Percentiles rank a stretch among this genome's conserved stretches.
Conservation (phyloP, 495 filamentous ascomycete genomes). For the Melanomma pulvis-pyrius region DNA sequence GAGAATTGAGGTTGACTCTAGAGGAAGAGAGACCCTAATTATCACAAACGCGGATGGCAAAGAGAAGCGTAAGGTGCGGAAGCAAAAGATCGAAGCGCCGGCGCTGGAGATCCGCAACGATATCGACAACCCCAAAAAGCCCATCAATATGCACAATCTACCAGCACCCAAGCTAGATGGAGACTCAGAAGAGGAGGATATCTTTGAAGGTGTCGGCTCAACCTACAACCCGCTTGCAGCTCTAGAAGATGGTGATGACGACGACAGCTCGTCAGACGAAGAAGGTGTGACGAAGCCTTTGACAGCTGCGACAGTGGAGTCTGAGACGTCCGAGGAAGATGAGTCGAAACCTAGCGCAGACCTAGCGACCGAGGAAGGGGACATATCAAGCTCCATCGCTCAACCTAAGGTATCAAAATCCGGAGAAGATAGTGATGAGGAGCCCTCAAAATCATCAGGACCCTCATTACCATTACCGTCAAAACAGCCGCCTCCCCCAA, state of each 20-base stretch:
- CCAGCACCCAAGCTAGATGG: conserved; percentile 47
- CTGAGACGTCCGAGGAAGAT: conserved; percentile 1
- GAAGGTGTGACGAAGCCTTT: conserved; percentile 34
- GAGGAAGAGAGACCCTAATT: conserved; percentile 80
- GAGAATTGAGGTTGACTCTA: conserved; percentile 74
- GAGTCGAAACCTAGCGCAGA: neutral
- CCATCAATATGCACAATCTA: conserved; percentile 30
- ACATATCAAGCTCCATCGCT: neutral
- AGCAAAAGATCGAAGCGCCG: conserved; percentile 46
- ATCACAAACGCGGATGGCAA: conserved; percentile 85
- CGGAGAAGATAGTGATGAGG: neutral
- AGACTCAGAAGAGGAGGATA: conserved; percentile 67
- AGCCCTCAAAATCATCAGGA: neutral
- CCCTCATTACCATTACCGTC: neutral
- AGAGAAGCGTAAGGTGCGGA: conserved; percentile 80
- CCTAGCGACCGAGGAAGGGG: neutral
- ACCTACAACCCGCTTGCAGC: conserved; percentile 88
- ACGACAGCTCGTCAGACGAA: conserved; percentile 50
- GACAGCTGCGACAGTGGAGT: conserved; percentile 29
- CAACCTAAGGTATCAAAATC: neutral
- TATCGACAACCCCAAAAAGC: conserved; percentile 21
- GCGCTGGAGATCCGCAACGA: conserved; percentile 37
- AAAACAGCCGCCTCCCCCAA: neutral
- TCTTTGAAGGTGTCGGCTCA: conserved; percentile 83
- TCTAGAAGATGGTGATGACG: conserved; percentile 51